A percentile compares a stretch with the other conserved stretches of the same genome.
These are phyloP conservation scores for Zymoseptoria pseudotritici DNA, from an alignment of 2,329 filamentous ascomycete species.

Conservation along the genomic window DNA sequence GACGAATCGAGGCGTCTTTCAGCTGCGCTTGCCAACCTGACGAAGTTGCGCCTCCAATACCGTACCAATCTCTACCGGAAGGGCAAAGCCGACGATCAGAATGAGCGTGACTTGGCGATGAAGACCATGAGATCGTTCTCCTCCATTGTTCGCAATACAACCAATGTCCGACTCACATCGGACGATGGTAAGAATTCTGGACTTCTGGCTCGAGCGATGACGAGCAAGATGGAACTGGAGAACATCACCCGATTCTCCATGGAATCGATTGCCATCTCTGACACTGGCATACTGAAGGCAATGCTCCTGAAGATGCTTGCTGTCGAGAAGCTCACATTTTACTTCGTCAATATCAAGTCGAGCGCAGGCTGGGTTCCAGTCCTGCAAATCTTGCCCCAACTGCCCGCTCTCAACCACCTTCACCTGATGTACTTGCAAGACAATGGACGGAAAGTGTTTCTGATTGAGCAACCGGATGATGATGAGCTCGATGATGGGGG, in stretches of 20 bases:
- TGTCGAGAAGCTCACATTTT: slow-evolving; percentile 7
- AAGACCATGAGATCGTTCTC: slow-evolving; percentile 7
- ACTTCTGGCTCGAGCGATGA: slow-evolving; percentile 4
- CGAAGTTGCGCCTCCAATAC: slow-evolving; percentile 9
- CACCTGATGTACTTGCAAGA: slow-evolving; percentile 22
- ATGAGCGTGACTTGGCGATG: slow-evolving; percentile 1
- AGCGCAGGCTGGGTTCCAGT: slow-evolving; percentile 21
- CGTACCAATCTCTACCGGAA: slow-evolving; percentile 5
- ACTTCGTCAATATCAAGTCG: slow-evolving; percentile 12
- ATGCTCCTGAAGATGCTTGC: slow-evolving; percentile 7
- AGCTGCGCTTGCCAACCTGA: slow-evolving; percentile 10
- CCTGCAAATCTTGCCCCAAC: slow-evolving; percentile 16
- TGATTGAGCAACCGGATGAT: slow-evolving; percentile 17
- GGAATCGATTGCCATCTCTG: slow-evolving; percentile 6
- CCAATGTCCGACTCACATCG: slow-evolving; percentile 3
- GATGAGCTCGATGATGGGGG: background rate
- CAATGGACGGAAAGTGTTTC: slow-evolving; percentile 18
- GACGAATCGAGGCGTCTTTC: slow-evolving; percentile 4
- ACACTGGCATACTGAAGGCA: slow-evolving; percentile 5
- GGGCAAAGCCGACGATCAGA: background rate
- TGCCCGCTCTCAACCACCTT: slow-evolving; percentile 20
- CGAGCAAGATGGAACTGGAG: slow-evolving; percentile 5
- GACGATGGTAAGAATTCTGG: slow-evolving; percentile 5
- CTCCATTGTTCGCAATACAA: slow-evolving; percentile 3
- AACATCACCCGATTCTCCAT: slow-evolving; percentile 11